Percentiles rank a stretch among this genome's conserved stretches.
phyloP scores from a whole-genome alignment of 2,329 filamentous ascomycete species.

The Fusarium sarcochroum region DNA sequence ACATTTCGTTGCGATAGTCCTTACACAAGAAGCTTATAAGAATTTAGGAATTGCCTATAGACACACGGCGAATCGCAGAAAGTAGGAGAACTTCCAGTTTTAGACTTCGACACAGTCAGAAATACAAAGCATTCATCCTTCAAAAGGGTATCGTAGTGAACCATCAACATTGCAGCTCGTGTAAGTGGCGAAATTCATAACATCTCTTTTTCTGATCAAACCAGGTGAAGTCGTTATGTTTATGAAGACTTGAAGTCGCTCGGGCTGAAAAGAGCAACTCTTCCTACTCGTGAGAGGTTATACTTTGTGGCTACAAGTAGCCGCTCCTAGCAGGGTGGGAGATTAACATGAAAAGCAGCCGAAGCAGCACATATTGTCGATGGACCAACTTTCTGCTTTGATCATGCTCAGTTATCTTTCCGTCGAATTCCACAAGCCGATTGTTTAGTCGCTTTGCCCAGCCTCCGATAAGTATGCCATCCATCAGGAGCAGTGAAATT shows the following conservation, averaged over 20 bases:
- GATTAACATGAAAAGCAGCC: constrained; percentile 4
- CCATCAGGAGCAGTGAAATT: constrained; percentile 18
- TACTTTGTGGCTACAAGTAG: constrained; percentile 11
- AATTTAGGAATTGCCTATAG: too few species aligned
- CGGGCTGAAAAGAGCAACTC: constrained; percentile 15
- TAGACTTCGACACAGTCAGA: too few species aligned
- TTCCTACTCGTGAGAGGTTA: constrained; percentile 22
- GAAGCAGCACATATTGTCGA: constrained; percentile 6
- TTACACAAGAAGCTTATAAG: too few species aligned
- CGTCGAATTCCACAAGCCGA: constrained; percentile 20
- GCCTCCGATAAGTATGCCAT: constrained; percentile 11
- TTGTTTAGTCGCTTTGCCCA: constrained; percentile 19
- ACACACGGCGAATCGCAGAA: too few species aligned
- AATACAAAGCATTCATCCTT: too few species aligned
- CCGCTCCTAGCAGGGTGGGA: constrained; percentile 19
- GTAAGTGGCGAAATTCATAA: too few species aligned
- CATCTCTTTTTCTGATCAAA: too few species aligned
- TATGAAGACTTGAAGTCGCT: constrained; percentile 9
- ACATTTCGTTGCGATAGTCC: too few species aligned
- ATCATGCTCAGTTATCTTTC: constrained; percentile 8
- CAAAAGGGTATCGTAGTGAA: too few species aligned
- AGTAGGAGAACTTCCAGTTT: too few species aligned
- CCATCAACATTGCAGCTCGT: too few species aligned
- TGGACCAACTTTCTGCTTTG: constrained; percentile 25
- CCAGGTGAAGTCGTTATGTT: constrained; percentile 23